Conservation (phyloP, 148 eudicot genomes). For the Camellia granthamiana region DNA sequence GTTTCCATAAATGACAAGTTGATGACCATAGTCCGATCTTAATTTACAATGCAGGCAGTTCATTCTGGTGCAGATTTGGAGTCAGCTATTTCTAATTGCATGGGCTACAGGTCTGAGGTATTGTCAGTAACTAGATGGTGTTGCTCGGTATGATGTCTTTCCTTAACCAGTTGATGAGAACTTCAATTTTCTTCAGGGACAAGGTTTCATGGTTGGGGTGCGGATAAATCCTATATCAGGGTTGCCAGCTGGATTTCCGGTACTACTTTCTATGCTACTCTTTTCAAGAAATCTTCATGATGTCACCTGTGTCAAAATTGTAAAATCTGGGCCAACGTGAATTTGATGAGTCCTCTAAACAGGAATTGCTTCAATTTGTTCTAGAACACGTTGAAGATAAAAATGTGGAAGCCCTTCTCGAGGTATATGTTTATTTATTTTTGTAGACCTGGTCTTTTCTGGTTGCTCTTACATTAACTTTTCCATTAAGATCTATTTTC, state of each 20-base stretch:
- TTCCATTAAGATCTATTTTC: neutral
- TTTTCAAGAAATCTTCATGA: neutral
- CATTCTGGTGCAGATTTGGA: conserved; percentile 99
- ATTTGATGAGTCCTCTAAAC: conserved; percentile 18
- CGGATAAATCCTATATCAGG: conserved; percentile 83
- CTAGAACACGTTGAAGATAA: conserved; percentile 77
- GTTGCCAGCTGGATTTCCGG: conserved; percentile 88
- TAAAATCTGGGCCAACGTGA: neutral
- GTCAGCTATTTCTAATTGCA: conserved; percentile 80
- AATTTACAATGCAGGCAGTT: conserved; percentile 64
- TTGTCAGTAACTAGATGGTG: conserved; percentile 8
- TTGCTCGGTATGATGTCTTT: conserved; percentile 18
- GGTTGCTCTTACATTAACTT: neutral
- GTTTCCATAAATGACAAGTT: neutral
- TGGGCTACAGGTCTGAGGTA: conserved; percentile 93
- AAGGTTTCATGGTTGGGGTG: conserved; percentile 99
- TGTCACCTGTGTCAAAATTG: neutral
- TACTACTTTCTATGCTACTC: conserved; percentile 22
- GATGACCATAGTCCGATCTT: neutral
- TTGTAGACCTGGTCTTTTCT: neutral
- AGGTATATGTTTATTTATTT: conserved; percentile 41
- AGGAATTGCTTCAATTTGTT: conserved; percentile 86
- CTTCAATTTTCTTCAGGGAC: conserved; percentile 57
- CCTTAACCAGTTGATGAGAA: conserved; percentile 15
- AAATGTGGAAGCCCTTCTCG: conserved; percentile 81